Evolutionary conservation across 164 flowering plant species (phyloP), one percentile per base, ranked within the genome.

Genomic region (Magnolia changhungtana): DNA sequence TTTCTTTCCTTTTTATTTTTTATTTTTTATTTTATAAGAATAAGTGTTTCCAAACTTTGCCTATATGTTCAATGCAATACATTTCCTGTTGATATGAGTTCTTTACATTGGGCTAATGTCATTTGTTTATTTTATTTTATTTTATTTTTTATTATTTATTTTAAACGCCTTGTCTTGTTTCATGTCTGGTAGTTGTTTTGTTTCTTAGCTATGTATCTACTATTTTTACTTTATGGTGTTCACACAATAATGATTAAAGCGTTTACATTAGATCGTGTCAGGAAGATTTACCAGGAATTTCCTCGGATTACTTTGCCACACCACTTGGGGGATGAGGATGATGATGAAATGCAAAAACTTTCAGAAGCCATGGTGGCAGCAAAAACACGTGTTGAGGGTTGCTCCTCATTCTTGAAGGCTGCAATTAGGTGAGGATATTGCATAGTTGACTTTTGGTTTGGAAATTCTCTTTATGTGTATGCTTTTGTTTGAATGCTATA

Each of bases 311-410:
- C 91, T 63, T 76, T 94, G 80, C 96, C 98, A 24, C 91, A 89
- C 71, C 81, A 88, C 65, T 80, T 94, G 83, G 94, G 80, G 29
- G 92, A 81, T 73, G 98, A 91, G 23, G 92, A 82, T 74, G 98
- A 91, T 75, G 96, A 91, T 80, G 98, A 90, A 77, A 80, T 92
- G 85, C 91, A 94, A 76, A 76, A 88, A 76, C 90, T 96, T 76
- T 74, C 93, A 63, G 97, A 96, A 85, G 93, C 92, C 37, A 82
- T 94, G 80, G 97, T 89, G 21, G 94, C 91, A 37, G 99, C 99
- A 75, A 96, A 92, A 83, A 84, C 75, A 76, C 96, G 97, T 63
- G 94, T 92, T 1, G 98, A 96, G 59, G 84, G 90, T 69, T 94
- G 98, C 74, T 88, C 98, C 50, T 85, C 98, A 75, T 94, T 92